Evolutionary conservation across 352 stramenopile species (phyloP), one percentile per base, ranked within the genome.

Genomic region (Phytophthora sansomeana): DNA sequence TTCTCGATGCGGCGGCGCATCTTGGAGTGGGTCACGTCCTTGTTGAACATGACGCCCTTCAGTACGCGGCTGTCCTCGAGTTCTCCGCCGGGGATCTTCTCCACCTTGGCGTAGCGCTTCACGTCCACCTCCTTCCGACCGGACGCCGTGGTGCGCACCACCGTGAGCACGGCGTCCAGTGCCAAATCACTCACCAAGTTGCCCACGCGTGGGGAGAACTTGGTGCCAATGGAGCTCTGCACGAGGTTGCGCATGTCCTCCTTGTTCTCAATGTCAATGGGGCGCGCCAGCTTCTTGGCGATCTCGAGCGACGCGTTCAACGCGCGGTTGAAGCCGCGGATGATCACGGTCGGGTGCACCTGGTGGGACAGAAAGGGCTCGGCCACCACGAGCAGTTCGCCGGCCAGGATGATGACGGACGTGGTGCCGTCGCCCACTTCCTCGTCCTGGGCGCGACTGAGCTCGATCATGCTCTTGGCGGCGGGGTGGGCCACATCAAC

Each of bases 1-100:
- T 99, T 99, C 75, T 99, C 96, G 77, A 99, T 99, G 48, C 87
- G 87, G 55, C 97, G 94, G 42, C 96, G 87, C 98, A 99, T 99
- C 85, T 99, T 99, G 41, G 97, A 98, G 89, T 99, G 98, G 17
- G 97, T 99, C 46, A 98, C 95, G 78, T 99, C 98, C 86, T 99
- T 99, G 88, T 99, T 99, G 84, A 99, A 99, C 97, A 99, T 99
- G 55, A 99, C 91, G 56, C 98, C 98, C 69, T 97, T 94, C 26
- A 99, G 82, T 35, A 99, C 98, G 33, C 82, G 77, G 61, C 88
- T 98, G 73, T 98, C 93, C 39, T 88, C 82, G 10, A 98, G 74
- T 76, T 99, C 97, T 52, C 98, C 98, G 43, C 98, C 98, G 0
- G 98, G 98, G 59, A 96, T 99, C 84, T 99, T 99, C 85, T 99